Evolutionary conservation across 257 asterid species (phyloP).

Genomic region (Agastache rugosa): DNA sequence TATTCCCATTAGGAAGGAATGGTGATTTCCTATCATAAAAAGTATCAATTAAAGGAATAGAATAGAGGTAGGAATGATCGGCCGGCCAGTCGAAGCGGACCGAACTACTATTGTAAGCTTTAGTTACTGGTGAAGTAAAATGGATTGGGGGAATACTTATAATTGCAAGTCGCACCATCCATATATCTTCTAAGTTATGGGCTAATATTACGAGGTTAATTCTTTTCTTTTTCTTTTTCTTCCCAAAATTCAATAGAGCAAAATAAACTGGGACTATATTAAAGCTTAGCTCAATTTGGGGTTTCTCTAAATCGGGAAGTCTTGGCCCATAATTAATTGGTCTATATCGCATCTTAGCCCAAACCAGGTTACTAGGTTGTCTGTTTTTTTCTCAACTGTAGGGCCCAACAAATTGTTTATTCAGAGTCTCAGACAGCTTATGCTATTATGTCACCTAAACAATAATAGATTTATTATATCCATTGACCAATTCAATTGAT

Average conservation of each 20-base stretch:
- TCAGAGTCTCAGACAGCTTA: constrained; percentile 1
- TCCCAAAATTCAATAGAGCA: background rate
- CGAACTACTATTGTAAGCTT: too few species aligned
- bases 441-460: background rate
- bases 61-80: too few species aligned
- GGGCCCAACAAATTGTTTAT: background rate
- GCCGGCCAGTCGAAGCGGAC: too few species aligned
- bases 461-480: background rate
- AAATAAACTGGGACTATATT: background rate
- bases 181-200: too few species aligned
- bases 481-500: constrained; percentile 38
- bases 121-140: too few species aligned
- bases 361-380: background rate
- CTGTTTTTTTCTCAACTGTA: background rate
- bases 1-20: too few species aligned
- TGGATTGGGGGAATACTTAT: too few species aligned
- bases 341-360: background rate
- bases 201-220: too few species aligned
- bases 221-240: too few species aligned
- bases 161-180: too few species aligned
- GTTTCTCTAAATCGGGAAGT: background rate
- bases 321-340: background rate
- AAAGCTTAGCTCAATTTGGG: background rate
- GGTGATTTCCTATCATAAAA: too few species aligned
- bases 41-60: too few species aligned